Evolutionary conservation across 176 grass and related monocot genomes (phyloP), one percentile per base, ranked within the genome.

Genomic region (Lolium perenne): DNA sequence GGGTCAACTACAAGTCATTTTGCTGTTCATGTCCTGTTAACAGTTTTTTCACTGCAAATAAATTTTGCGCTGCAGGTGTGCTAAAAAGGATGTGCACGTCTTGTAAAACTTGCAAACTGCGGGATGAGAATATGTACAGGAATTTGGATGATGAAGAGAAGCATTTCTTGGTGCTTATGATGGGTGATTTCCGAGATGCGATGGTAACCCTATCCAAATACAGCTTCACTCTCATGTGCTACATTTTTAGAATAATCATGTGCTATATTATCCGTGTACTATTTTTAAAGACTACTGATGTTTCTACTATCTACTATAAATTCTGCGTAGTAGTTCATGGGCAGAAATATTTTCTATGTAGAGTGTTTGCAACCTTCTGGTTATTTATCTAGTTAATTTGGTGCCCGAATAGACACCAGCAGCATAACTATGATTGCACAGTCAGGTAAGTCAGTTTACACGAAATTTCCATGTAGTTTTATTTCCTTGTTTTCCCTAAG

Each of bases 101-200:
- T 53, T 75, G 46, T 51, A 7, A 75, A 51, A 10, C 12, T 25
- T 75, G 47, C 72, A 51, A 53, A 75, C 7, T 23, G 13, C 22
- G 47, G 45, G 22, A 75, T 75, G 47, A 53, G 13, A 2, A 75
- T 15, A 7, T 4, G 43, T 51, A 75, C 23, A 29, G 2, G 10
- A 13, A 58, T 78, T 41, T 78, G 32, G 53, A 78, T 78, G 53
- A 78, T 41, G 26, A 38, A 8, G 3, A 78, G 53, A 78, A 78
- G 9, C 11, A 78, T 7, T 78, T 58, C 26, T 41, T 78, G 75
- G 16, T 78, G 25, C 29, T 40, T 78, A 21, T 78, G 75, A 78
- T 57, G 29, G 75, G 53, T 41, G 75, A 78, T 58, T 78, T 56
- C 53, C 75, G 18, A 21, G 50, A 78, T 41, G 29, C 57, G 17